Percentiles rank a stretch among this genome's conserved stretches.
Evolutionary conservation across 1,139 yeast species (phyloP).

Genomic region (Sugiyamaella neomexicana): DNA sequence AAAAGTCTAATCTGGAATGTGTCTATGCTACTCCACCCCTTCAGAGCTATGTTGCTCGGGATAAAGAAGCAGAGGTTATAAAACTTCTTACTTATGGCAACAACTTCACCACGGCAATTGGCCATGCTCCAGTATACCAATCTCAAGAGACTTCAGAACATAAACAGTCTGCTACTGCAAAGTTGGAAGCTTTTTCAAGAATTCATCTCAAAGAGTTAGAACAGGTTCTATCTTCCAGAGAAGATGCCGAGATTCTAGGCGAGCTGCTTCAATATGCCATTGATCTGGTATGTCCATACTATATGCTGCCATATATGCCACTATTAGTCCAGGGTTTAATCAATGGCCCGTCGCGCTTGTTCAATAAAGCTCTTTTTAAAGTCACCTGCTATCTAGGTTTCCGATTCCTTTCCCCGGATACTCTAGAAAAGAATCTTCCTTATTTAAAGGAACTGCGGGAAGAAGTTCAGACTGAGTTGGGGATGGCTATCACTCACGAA

Average conservation of each 20-base stretch:
- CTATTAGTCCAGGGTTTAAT: conserved; percentile 12
- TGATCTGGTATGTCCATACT: conserved; percentile 17
- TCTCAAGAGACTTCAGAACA: conserved; percentile 14
- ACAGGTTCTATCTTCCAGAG: conserved; percentile 1
- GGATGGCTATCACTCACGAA: conserved; percentile 15
- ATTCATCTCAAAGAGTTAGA: conserved; percentile 3
- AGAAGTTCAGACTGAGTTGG: conserved; percentile 13
- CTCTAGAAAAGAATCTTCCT: conserved; percentile 13
- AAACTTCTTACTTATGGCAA: conserved; percentile 13
- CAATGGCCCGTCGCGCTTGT: conserved; percentile 12
- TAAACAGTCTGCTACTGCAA: conserved; percentile 8
- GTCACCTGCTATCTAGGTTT: conserved; percentile 19
- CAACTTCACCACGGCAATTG: conserved; percentile 16
- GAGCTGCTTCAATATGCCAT: conserved; percentile 8
- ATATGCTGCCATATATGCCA: conserved; percentile 17
- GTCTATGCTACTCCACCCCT: conserved; percentile 15
- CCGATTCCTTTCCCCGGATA: conserved; percentile 12
- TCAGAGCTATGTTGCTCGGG: conserved; percentile 16
- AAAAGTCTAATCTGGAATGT: conserved; percentile 12
- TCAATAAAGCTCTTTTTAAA: conserved; percentile 15
- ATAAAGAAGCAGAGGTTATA: conserved; percentile 15
- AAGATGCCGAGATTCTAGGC: conserved; percentile 10
- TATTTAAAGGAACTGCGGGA: conserved; percentile 14
- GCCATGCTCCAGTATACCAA: conserved; percentile 11
- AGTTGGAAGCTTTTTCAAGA: conserved; percentile 4